A percentile compares a stretch with the other conserved stretches of the same genome.
Conservation (phyloP, 345 rosid species). For the Limnanthes douglasii region DNA sequence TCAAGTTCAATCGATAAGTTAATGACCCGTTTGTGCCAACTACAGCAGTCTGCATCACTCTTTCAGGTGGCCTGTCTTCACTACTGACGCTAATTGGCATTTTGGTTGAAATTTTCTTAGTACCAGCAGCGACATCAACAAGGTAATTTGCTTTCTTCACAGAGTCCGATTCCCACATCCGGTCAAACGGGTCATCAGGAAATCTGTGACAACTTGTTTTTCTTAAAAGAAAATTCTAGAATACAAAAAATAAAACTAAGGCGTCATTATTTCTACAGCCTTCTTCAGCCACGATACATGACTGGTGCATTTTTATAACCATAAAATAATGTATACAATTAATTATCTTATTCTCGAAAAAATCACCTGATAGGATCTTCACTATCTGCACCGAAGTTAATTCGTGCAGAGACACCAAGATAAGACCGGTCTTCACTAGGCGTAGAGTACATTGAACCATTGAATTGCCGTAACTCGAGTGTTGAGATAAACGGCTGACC, state of each 20-base stretch:
- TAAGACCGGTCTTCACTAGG: constrained; percentile 46
- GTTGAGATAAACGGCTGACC: constrained; percentile 97
- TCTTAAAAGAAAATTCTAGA: too few relatives aligned
- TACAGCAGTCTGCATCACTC: constrained; percentile 99
- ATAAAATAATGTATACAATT: too few relatives aligned
- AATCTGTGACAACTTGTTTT: constrained; percentile 45
- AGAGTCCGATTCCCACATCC: constrained; percentile 91
- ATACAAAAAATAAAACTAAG: too few relatives aligned
- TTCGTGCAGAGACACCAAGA: constrained; percentile 73
- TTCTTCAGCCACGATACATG: too few relatives aligned
- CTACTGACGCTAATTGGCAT: constrained; percentile 28
- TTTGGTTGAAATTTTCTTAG: constrained; percentile 51
- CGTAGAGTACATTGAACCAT: constrained; percentile 73
- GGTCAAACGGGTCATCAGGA: constrained; percentile 93
- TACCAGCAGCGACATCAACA: constrained; percentile 94
- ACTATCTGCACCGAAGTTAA: constrained; percentile 86
- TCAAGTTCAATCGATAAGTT: constrained; percentile 76
- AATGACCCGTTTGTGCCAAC: constrained; percentile 85
- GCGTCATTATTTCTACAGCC: too few relatives aligned
- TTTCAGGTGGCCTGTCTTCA: constrained; percentile 60
- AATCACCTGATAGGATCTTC: constrained; percentile 67
- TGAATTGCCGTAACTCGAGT: constrained; percentile 92
- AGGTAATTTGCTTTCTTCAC: constrained; percentile 72
- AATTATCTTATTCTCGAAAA: too few relatives aligned
- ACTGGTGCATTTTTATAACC: too few relatives aligned